Percentiles rank a stretch among this genome's conserved stretches.
These are phyloP conservation scores for Pseudoperonospora humuli DNA, from an alignment of 352 stramenopile genomes.

Conservation along the genomic window DNA sequence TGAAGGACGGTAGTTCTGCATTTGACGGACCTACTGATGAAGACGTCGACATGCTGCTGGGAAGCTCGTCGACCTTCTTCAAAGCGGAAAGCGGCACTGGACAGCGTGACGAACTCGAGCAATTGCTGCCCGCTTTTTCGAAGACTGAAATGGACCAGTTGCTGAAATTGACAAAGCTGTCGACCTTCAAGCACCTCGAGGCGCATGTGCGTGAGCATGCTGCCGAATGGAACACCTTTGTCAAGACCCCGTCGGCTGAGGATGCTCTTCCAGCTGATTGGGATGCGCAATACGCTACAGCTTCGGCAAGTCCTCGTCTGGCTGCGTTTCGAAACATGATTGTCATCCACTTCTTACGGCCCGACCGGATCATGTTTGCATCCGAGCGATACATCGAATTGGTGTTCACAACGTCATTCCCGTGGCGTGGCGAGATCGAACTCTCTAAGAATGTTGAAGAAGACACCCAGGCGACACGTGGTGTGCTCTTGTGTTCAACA, in stretches of 20 bases:
- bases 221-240: constrained; percentile 69
- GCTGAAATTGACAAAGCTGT: constrained; percentile 61
- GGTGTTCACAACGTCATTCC: constrained; percentile 89
- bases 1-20: constrained; percentile 15
- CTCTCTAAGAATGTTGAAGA: constrained; percentile 89
- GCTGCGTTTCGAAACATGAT: constrained; percentile 77
- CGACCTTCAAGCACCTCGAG: constrained; percentile 76
- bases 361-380: constrained; percentile 83
- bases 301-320: constrained; percentile 34
- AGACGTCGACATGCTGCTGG: constrained; percentile 66
- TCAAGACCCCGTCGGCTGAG: constrained; percentile 73
- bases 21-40: constrained; percentile 65
- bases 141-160: constrained; percentile 80
- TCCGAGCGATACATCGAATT: constrained; percentile 65
- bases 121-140: constrained; percentile 49
- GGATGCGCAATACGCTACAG: constrained; percentile 37
- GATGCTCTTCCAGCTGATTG: constrained; percentile 55
- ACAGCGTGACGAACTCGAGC: constrained; percentile 38
- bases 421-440: constrained; percentile 93
- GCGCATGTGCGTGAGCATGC: constrained; percentile 54
- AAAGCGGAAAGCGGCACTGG: constrained; percentile 25
- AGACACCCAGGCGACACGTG: constrained; percentile 85
- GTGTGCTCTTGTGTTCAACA: constrained; percentile 95
- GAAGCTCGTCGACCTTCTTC: constrained; percentile 42
- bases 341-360: constrained; percentile 80